A percentile compares a stretch with the other conserved stretches of the same genome.
These are phyloP conservation scores for Cerioporus squamosus DNA, from an alignment of 1,284 basidiomycete species.

Conservation along the genomic window DNA sequence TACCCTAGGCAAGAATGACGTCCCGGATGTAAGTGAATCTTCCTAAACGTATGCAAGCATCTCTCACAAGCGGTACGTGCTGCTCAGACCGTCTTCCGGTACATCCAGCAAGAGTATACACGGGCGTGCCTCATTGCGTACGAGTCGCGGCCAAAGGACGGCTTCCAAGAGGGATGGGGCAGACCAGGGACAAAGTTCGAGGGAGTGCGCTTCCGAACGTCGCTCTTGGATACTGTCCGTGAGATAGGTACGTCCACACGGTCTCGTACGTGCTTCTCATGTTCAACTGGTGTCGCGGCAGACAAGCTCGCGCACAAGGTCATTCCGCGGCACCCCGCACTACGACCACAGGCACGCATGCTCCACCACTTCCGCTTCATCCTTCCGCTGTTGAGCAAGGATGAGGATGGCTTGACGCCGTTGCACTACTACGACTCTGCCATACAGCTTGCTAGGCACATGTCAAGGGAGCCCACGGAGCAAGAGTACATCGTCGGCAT, in stretches of 20 bases:
- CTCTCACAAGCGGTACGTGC: background rate
- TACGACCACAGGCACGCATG: conserved; percentile 72
- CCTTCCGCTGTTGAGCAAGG: conserved; percentile 63
- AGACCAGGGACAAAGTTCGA: conserved; percentile 66
- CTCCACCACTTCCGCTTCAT: conserved; percentile 76
- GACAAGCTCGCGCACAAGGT: conserved; percentile 68
- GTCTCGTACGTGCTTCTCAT: too few relatives aligned
- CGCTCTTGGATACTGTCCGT: conserved; percentile 67
- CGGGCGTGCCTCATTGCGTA: conserved; percentile 78
- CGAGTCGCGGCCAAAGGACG: conserved; percentile 75
- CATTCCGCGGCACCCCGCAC: conserved; percentile 62
- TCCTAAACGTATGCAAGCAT: background rate
- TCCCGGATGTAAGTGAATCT: conserved; percentile 67
- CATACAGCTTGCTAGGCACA: conserved; percentile 76
- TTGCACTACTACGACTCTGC: conserved; percentile 78
- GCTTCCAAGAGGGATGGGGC: conserved; percentile 82
- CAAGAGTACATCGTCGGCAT: conserved; percentile 72
- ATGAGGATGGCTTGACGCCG: conserved; percentile 63
- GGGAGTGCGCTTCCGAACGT: conserved; percentile 64
- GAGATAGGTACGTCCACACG: conserved; percentile 67
- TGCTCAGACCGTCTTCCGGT: conserved; percentile 68
- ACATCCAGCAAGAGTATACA: conserved; percentile 79
- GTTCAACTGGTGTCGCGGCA: conserved; percentile 29
- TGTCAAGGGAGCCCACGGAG: conserved; percentile 66
- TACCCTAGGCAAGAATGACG: conserved; percentile 62